Conservation (phyloP, 805 yeast species). For the Wickerhamomyces hampshirensis region DNA sequence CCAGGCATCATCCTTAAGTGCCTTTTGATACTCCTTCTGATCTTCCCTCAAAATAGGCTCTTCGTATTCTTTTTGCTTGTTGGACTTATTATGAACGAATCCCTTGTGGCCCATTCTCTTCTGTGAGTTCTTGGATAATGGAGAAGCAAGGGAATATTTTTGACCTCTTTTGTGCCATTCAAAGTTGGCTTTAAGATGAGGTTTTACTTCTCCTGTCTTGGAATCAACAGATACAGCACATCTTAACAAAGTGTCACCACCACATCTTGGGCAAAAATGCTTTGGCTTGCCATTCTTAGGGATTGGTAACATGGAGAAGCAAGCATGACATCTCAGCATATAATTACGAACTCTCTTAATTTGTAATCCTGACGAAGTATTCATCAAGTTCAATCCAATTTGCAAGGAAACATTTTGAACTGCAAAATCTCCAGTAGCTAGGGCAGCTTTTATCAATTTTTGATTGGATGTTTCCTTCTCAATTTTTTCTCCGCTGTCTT, state of each 20-base stretch:
- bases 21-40: conserved; percentile 88
- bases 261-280: conserved; percentile 94
- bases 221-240: conserved; percentile 86
- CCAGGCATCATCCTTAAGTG: conserved; percentile 86
- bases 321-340: conserved; percentile 96
- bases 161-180: conserved; percentile 93
- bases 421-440: conserved; percentile 95
- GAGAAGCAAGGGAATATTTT: conserved; percentile 77
- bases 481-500: conserved; percentile 62
- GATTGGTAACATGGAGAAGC: conserved; percentile 78
- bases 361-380: conserved; percentile 75
- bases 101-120: conserved; percentile 77
- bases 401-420: conserved; percentile 94
- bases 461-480: conserved; percentile 29
- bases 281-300: conserved; percentile 70
- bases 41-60: conserved; percentile 78
- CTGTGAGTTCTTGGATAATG: conserved; percentile 70
- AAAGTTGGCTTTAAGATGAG: conserved; percentile 86
- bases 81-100: conserved; percentile 64
- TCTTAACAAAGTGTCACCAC: conserved; percentile 85
- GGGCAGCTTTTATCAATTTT: conserved; percentile 62
- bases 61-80: conserved; percentile 41
- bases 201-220: conserved; percentile 73
- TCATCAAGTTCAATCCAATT: conserved; percentile 82
- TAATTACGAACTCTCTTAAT: conserved; percentile 83